Percentiles rank a stretch among this genome's conserved stretches.
These are phyloP conservation scores for Solanum sitiens DNA, from an alignment of 257 asterid genomes.

Conservation along the genomic window DNA sequence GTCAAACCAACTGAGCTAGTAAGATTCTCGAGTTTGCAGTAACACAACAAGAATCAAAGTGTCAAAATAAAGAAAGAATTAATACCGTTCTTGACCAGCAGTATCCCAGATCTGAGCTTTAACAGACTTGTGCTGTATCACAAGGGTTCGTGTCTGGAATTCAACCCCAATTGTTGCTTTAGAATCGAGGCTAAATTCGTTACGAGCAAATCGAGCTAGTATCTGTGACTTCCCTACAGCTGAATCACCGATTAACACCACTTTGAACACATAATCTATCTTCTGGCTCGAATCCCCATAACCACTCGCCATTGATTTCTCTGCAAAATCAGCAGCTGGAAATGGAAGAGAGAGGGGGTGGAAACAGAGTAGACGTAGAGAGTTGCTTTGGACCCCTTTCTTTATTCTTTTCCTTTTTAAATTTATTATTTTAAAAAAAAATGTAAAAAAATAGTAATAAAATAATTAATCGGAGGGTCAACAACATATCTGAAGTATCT, in stretches of 20 bases:
- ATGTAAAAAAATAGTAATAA: no score
- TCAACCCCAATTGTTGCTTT: conserved; percentile 8
- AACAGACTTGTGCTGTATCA: not conserved
- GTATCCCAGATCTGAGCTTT: conserved; percentile 15
- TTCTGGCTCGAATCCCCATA: conserved; percentile 1
- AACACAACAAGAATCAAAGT: not conserved
- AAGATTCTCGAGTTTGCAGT: not conserved
- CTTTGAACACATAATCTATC: conserved; percentile 1
- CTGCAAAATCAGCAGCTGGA: not conserved
- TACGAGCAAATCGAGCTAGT: conserved; percentile 1
- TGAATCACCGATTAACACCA: conserved; percentile 4
- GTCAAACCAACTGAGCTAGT: not conserved
- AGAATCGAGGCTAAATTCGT: conserved; percentile 2
- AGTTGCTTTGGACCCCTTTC: not conserved
- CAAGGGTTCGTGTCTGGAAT: conserved; percentile 1
- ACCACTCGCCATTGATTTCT: not conserved
- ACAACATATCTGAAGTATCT: not conserved
- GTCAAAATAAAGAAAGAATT: not conserved
- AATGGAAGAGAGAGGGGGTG: not conserved
- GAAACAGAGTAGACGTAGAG: not conserved
- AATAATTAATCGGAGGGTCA: not conserved
- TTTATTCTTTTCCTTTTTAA: not conserved
- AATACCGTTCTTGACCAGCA: conserved; percentile 9
- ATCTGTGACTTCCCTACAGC: conserved; percentile 4
- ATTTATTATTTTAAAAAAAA: not conserved